Percentiles rank a stretch among this genome's conserved stretches.
These are phyloP conservation scores for Phytopythium delawarense DNA, from an alignment of 352 stramenopile species.

Conservation along the genomic window DNA sequence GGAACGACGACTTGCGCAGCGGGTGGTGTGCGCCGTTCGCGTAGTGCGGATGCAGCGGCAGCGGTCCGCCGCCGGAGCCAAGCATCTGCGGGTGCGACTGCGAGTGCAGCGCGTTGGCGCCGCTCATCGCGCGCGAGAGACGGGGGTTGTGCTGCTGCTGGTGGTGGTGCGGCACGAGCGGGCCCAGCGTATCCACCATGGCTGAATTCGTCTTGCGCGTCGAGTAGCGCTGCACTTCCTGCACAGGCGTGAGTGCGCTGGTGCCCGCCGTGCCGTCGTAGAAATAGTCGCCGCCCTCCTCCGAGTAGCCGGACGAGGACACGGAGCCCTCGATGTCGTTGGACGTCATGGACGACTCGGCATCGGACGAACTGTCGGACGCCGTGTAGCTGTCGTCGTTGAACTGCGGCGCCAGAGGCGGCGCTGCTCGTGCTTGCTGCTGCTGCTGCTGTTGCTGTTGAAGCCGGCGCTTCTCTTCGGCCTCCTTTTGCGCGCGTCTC, in stretches of 20 bases:
- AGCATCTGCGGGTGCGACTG: conserved; percentile 22
- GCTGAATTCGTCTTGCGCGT: conserved; percentile 46
- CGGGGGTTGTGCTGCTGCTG: not conserved
- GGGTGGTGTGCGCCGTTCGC: conserved; percentile 13
- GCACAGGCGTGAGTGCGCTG: conserved; percentile 6
- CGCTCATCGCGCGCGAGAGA: not conserved
- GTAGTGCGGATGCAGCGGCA: conserved; percentile 16
- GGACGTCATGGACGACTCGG: conserved; percentile 40
- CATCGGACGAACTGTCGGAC: conserved; percentile 56
- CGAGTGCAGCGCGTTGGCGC: conserved; percentile 2
- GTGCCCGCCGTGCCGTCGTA: conserved; percentile 10
- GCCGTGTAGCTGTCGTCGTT: conserved; percentile 57
- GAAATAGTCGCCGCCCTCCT: conserved; percentile 38
- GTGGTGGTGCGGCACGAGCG: conserved; percentile 10
- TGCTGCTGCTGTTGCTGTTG: conserved; percentile 16
- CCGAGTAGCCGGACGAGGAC: conserved; percentile 49
- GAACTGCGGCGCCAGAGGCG: conserved; percentile 32
- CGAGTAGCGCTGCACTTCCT: conserved; percentile 15
- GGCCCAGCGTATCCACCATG: conserved; percentile 28
- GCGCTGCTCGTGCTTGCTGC: conserved; percentile 10
- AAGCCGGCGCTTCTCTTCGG: conserved; percentile 11
- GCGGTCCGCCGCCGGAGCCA: conserved; percentile 19
- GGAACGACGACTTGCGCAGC: conserved; percentile 73
- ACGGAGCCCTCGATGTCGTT: conserved; percentile 69
- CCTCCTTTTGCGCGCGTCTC: conserved; percentile 18